phyloP scores from a whole-genome alignment of 768 basidiomycete genomes.

The Trametes meyenii region DNA sequence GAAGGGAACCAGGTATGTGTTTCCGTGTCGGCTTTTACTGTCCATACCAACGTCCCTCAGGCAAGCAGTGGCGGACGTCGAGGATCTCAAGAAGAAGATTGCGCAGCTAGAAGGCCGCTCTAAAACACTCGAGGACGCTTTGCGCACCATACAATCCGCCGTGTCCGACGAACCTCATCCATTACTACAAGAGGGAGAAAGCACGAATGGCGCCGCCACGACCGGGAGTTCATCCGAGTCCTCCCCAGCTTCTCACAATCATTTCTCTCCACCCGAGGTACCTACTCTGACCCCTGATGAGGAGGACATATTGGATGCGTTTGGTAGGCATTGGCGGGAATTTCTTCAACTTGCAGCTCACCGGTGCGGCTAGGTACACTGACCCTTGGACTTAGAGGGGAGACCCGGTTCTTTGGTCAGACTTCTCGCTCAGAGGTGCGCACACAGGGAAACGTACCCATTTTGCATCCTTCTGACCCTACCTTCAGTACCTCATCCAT shows the following conservation, averaged over 20 bases:
- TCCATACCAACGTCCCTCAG: conserved; percentile 31
- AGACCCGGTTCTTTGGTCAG: conserved; percentile 59
- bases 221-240: conserved; percentile 1
- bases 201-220: neutral
- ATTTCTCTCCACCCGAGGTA: conserved; percentile 7
- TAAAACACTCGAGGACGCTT: conserved; percentile 61
- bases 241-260: neutral
- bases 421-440: conserved; percentile 72
- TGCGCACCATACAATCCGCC: conserved; percentile 50
- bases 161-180: conserved; percentile 55
- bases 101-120: conserved; percentile 57
- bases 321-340: conserved; percentile 38
- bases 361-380: conserved; percentile 49
- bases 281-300: conserved; percentile 34
- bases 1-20: conserved; percentile 56
- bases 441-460: neutral
- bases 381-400: conserved; percentile 55
- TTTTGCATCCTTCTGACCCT: neutral
- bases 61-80: conserved; percentile 66
- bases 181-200: conserved; percentile 37
- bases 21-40: too few species aligned
- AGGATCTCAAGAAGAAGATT: conserved; percentile 69
- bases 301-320: conserved; percentile 53
- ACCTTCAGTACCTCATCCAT: conserved; percentile 56
- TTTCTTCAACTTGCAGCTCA: neutral